Evolutionary conservation across 2,329 filamentous ascomycete species (phyloP), one percentile per base, ranked within the genome.

Genomic region (Anthostomella pinea): DNA sequence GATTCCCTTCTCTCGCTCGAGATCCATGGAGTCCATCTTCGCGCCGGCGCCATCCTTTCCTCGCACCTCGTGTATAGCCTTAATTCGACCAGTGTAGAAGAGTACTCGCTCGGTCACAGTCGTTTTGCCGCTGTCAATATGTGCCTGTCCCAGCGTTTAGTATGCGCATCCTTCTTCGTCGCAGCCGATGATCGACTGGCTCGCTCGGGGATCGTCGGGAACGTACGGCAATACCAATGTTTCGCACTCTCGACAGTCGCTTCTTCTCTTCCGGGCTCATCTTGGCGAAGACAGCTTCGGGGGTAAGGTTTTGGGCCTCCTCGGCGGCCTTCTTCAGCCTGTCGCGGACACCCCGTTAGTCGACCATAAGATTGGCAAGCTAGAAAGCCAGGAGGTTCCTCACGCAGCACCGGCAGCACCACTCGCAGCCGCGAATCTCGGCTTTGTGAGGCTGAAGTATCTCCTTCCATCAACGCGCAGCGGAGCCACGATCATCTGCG

Each of bases 1-100:
- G 63, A 98, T 98, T 56, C 93, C 93, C 72, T 96, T 95, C 65
- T 97, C 93, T 66, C 93, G 79, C 69, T 98, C 93, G 52, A 98
- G 74, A 54, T 98, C 93, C 93, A 98, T 98, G 17, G 90, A 96
- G 72, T 98, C 93, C 93, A 98, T 98, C 73, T 98, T 98, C 43
- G 93, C 93, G 49, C 93, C 93, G 25, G 96, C 89, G 22, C 86
- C 80, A 75, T 98, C 93, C 60, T 91, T 90, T 41, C 89, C 89
- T 58, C 93, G 81, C 27, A 98, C 93, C 68, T 98, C 93, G 71
- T 98, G 93, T 57, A 98, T 97, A 20, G 87, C 78, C 62, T 94
- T 94, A 68, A 96, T 96, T 60, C 93, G 85, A 49, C 93, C 93
- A 37, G 93, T 97, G 67, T 98, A 98, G 77, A 90, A 98, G 39